Evolutionary conservation across 495 filamentous ascomycete genomes (phyloP), one percentile per base, ranked within the genome.

Genomic region (Aspergillus haitiensis): DNA sequence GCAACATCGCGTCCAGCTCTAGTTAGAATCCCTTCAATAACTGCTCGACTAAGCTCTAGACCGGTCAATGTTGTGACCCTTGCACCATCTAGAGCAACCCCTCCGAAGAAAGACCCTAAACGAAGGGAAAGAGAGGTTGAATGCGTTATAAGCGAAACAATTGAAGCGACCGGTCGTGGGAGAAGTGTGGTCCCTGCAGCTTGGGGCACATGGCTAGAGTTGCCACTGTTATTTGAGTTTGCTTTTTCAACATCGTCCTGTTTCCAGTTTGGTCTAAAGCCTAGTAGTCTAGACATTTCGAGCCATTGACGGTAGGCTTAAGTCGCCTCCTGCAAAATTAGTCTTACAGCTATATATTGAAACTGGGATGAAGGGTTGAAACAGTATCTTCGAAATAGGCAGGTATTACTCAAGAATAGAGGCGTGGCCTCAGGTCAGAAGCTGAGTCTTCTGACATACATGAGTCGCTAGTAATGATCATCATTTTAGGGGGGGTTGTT

Each of bases 1-100:
- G 81, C 75, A 34, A 88, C 82, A 76, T 91, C 89, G 49, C 78
- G 77, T n/a, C 84, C 86, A n/a, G 88, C 89, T 42, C 85, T 78
- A 32, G 75, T 81, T 18, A 93, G 63, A 52, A 91, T 82, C 11
- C 82, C 82, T 64, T 91, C 87, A 44, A 92, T 76, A 7, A 90
- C 70, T 39, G 80, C 81, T 37, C 88, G 81, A 51, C 86, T 84
- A 12, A 92, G 65, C 73, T 90, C 88, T 15, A 93, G 67, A 44
- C 86, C 82, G 0, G 87, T 88, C 54, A 92, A 70, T 3, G 89
- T 89, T 5, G 88, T 88, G 45, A 82, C 72, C 60, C 86, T 82
- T 49, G 86, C 87, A 11, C 84, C 83, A 68, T 86, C 82, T 35
- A 92, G 67, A 7, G 86, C 82, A 40, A 83, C 79, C 5, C 84